Percentiles rank a stretch among this genome's conserved stretches.
Evolutionary conservation across 2,329 filamentous ascomycete genomes (phyloP).

Genomic region (Pestalotiopsis sp.): DNA sequence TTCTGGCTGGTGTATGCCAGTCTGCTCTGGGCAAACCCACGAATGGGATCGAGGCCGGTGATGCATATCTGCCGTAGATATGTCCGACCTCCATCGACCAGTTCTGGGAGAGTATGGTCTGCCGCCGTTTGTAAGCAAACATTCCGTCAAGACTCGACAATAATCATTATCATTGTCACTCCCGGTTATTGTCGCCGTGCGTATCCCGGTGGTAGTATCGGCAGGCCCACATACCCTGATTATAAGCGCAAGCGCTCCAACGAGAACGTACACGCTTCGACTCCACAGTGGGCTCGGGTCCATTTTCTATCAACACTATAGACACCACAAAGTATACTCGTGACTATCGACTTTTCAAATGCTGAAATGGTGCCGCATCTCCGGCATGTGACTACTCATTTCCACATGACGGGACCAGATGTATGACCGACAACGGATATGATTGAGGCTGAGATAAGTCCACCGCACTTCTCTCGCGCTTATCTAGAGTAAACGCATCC

Average conservation of each 20-base stretch:
- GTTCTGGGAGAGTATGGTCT: background rate
- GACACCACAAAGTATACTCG: background rate
- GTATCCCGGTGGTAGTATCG: background rate
- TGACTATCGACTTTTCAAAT: background rate
- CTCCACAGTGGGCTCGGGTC: background rate
- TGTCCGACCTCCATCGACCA: background rate
- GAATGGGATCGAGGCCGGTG: background rate
- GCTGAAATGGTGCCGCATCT: background rate
- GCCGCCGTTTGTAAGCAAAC: background rate
- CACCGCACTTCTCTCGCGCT: background rate
- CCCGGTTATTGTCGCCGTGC: too few species aligned
- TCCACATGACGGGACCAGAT: background rate
- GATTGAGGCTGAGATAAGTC: background rate
- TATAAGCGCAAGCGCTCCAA: background rate
- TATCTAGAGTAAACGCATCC: too few species aligned
- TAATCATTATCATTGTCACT: background rate
- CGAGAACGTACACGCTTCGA: background rate
- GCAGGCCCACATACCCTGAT: background rate
- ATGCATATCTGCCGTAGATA: background rate
- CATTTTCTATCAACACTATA: background rate
- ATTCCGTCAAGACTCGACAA: background rate
- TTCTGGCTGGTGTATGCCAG: background rate
- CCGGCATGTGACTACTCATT: background rate
- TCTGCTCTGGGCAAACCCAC: background rate
- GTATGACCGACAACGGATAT: background rate